phyloP scores from a whole-genome alignment of 805 yeast species.

The Starmerella bacillaris region DNA sequence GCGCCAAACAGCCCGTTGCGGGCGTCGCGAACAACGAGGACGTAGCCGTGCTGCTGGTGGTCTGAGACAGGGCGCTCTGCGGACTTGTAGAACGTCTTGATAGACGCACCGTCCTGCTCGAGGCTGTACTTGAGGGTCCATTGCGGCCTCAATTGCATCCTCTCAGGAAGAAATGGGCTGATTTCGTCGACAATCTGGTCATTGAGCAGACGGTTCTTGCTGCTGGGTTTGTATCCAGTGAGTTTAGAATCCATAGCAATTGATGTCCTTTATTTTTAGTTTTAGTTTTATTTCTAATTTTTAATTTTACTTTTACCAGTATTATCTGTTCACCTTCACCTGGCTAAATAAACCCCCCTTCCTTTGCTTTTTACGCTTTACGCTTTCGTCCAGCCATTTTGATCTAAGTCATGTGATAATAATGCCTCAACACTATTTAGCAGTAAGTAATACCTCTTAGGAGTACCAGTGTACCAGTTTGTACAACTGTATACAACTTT shows the following conservation, averaged over 20 bases:
- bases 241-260: slow-evolving; percentile 22
- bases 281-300: no score
- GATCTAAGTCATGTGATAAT: no score
- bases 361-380: no score
- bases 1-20: slow-evolving; percentile 56
- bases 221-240: slow-evolving; percentile 40
- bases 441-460: no score
- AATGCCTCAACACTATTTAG: no score
- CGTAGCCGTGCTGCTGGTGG: slow-evolving; percentile 38
- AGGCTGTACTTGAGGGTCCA: slow-evolving; percentile 72
- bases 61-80: slow-evolving; percentile 31
- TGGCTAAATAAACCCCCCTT: no score
- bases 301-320: no score
- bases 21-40: slow-evolving; percentile 52
- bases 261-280: no score
- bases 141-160: slow-evolving; percentile 55
- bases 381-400: no score
- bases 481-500: no score
- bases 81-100: slow-evolving; percentile 54
- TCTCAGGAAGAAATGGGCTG: slow-evolving; percentile 52
- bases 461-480: no score
- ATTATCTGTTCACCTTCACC: no score
- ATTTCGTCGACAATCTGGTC: slow-evolving; percentile 55
- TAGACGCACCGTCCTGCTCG: slow-evolving; percentile 82
- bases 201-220: slow-evolving; percentile 42